Evolutionary conservation across 306 rosid genomes (phyloP), one percentile per base, ranked within the genome.

Genomic region (Cucurbita argyrosperma): DNA sequence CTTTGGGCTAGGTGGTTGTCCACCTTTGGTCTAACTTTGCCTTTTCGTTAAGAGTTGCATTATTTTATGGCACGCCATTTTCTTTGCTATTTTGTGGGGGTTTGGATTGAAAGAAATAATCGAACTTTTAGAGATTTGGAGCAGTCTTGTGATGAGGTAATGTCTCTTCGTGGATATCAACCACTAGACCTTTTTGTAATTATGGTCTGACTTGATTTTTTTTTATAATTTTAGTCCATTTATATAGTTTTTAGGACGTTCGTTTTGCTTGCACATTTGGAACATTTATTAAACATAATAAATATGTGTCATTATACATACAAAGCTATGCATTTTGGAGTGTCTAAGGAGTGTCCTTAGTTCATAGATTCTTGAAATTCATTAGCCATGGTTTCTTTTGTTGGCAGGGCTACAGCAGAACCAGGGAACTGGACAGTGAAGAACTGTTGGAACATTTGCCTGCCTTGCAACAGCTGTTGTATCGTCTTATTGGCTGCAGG

Each of bases 351-450:
- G 5, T 55, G 46, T 13, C 49, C 52, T 14, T n/a, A 10, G 21
- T 54, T 75, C 46, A 35, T 50, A 11, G 35, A 43, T 46, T 13
- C 35, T 47, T 40, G 35, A 37, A 38, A 62, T 50, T 8, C 46
- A 23, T 76, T 61, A 35, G 43, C 81, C 60, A 58, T 65, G 26
- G 47, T 69, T 72, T 82, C 52, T 76, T 80, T 76, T n/a, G 55
- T 71, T 47, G 76, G 77, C 93, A 95, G 96, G 97, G 96, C 42
- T 86, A 89, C 82, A 88, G 93, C 87, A 91, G 83, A 84, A 95
- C 99, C 54, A 87, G 99, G 83, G 99, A 95, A 76, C 82, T 95
- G 87, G 96, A 91, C 59, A 85, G 97, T 76, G 99, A 95, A 83
- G 91, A 88, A 72, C 79, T 95, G 66, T 81, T 95, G 89, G 99